Conservation (phyloP, 2,329 filamentous ascomycete genomes). For the Sclerotinia trifoliorum region DNA sequence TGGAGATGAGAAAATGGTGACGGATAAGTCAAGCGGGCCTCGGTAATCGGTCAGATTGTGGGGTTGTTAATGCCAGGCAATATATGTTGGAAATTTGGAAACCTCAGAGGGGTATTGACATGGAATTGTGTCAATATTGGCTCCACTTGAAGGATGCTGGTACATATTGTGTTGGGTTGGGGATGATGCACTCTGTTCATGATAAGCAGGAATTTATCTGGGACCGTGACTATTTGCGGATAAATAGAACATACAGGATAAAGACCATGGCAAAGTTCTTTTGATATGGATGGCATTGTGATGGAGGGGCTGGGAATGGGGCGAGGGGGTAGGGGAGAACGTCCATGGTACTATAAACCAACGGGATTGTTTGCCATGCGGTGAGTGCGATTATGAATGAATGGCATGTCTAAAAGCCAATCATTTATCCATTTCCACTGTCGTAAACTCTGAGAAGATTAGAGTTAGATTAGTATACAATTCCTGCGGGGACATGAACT, state of each 20-base stretch:
- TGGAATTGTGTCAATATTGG: neutral
- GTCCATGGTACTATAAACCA: neutral
- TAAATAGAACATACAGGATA: neutral
- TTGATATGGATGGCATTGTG: neutral
- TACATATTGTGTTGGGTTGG: neutral
- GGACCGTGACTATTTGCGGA: neutral
- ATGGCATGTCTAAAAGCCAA: neutral
- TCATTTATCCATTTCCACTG: neutral
- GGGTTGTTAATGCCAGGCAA: neutral
- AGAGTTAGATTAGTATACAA: neutral
- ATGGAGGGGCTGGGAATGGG: neutral
- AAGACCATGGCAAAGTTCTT: neutral
- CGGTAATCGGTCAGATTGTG: conserved; percentile 19
- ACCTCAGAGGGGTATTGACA: conserved; percentile 14
- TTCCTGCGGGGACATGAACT: neutral
- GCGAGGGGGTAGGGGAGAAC: neutral
- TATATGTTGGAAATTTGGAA: conserved; percentile 9
- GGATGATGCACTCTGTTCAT: neutral
- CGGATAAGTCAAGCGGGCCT: conserved; percentile 10
- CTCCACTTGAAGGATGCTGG: neutral
- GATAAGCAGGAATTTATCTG: neutral
- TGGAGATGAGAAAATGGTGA: neutral
- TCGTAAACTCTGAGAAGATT: neutral
- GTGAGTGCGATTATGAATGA: neutral
- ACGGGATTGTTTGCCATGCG: neutral